A percentile compares a stretch with the other conserved stretches of the same genome.
phyloP scores from a whole-genome alignment of 2,329 filamentous ascomycete species.

The Sclerotinia borealis region DNA sequence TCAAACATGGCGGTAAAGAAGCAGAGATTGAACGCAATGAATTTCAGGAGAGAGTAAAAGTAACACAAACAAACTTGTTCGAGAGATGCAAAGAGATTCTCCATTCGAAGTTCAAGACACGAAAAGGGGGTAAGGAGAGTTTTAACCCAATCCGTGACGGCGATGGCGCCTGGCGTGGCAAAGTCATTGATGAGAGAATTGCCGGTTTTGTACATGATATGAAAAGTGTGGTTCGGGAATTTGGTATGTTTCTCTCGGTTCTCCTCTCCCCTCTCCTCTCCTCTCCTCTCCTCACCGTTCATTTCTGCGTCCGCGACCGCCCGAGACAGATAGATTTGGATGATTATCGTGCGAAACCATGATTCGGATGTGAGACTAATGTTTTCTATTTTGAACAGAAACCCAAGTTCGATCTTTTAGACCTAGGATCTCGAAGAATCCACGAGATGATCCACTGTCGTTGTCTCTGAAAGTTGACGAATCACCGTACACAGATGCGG shows the following conservation, averaged over 20 bases:
- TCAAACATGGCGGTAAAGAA: slow-evolving; percentile 17
- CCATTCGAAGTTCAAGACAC: slow-evolving; percentile 32
- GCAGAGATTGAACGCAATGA: slow-evolving; percentile 20
- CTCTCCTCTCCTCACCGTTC: not conserved
- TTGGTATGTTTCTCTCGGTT: slow-evolving; percentile 21
- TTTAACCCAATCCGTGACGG: slow-evolving; percentile 32
- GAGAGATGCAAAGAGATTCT: slow-evolving; percentile 32
- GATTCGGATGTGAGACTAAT: slow-evolving; percentile 16
- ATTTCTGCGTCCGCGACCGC: not conserved
- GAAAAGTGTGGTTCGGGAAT: slow-evolving; percentile 21
- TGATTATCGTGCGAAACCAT: not conserved
- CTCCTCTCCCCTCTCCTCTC: not conserved
- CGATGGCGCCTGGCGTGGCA: slow-evolving; percentile 25
- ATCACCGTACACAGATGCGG: slow-evolving; percentile 25
- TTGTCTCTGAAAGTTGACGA: slow-evolving; percentile 11
- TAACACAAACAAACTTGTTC: slow-evolving; percentile 30
- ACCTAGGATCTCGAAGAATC: slow-evolving; percentile 12
- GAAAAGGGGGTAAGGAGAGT: slow-evolving; percentile 31
- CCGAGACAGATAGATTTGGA: not conserved
- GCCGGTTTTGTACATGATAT: slow-evolving; percentile 24
- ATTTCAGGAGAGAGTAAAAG: slow-evolving; percentile 22
- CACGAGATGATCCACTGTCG: slow-evolving; percentile 3
- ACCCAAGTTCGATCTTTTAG: slow-evolving; percentile 22
- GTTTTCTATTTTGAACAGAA: slow-evolving; percentile 14
- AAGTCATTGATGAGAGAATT: slow-evolving; percentile 21